Conservation (phyloP, 1,284 basidiomycete genomes). For the Mycena sp. region DNA sequence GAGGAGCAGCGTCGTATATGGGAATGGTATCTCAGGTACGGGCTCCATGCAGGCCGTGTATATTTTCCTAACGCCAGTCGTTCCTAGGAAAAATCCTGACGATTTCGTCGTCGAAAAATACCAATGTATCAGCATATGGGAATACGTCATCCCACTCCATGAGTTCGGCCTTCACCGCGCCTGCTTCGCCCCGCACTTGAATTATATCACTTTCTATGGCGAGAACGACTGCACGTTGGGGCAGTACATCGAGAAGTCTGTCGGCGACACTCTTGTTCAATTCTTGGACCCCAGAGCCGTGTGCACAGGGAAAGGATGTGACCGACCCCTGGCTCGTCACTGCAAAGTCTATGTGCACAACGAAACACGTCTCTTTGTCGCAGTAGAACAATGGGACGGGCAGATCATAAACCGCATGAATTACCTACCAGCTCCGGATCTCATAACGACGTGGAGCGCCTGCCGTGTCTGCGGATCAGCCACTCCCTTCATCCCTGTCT, state of each 20-base stretch:
- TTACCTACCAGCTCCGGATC: slow-evolving; percentile 67
- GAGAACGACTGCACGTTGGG: slow-evolving; percentile 93
- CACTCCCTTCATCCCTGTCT: slow-evolving; percentile 90
- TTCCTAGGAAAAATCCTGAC: slow-evolving; percentile 69
- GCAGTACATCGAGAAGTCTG: slow-evolving; percentile 88
- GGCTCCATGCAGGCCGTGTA: background rate
- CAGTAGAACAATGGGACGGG: slow-evolving; percentile 88
- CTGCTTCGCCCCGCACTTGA: slow-evolving; percentile 76
- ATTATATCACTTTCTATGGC: slow-evolving; percentile 90
- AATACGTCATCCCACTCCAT: slow-evolving; percentile 75
- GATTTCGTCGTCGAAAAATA: slow-evolving; percentile 94
- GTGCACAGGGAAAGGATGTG: slow-evolving; percentile 87
- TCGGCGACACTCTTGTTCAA: slow-evolving; percentile 74
- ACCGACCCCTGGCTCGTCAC: slow-evolving; percentile 84
- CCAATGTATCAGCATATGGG: slow-evolving; percentile 85
- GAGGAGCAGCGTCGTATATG: slow-evolving; percentile 88
- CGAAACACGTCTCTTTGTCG: slow-evolving; percentile 84
- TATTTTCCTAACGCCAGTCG: background rate
- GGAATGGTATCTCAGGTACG: slow-evolving; percentile 84
- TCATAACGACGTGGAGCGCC: slow-evolving; percentile 93
- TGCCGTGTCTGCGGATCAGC: slow-evolving; percentile 85
- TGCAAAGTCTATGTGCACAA: slow-evolving; percentile 93
- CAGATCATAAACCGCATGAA: slow-evolving; percentile 69
- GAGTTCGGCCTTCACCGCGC: slow-evolving; percentile 71
- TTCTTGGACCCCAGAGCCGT: slow-evolving; percentile 77